Evolutionary conservation across 1,139 yeast species (phyloP).

Genomic region (Debaryomycetaceae sp.): DNA sequence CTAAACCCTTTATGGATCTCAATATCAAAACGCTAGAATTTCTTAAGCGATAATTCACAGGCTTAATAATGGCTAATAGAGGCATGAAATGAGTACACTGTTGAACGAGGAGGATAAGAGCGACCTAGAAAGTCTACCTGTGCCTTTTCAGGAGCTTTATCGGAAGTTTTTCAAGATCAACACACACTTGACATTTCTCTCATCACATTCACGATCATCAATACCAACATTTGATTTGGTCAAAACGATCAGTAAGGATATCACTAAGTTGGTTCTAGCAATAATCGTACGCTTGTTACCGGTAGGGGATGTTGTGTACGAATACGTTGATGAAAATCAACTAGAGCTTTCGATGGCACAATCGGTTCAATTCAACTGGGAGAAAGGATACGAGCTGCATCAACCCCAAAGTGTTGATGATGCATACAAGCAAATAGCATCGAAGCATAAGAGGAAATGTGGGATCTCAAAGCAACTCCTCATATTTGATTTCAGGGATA

Average conservation of each 20-base stretch:
- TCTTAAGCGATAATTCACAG: not conserved
- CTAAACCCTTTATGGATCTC: not conserved
- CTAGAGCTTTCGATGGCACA: conserved; percentile 34
- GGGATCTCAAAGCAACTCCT: conserved; percentile 46
- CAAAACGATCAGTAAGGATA: conserved; percentile 26
- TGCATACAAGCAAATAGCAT: conserved; percentile 20
- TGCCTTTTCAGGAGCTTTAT: conserved; percentile 14
- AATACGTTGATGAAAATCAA: conserved; percentile 73
- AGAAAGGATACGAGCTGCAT: conserved; percentile 44
- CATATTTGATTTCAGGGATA: conserved; percentile 77
- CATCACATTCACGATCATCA: conserved; percentile 40
- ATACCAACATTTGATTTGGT: conserved; percentile 38
- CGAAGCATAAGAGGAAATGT: conserved; percentile 14
- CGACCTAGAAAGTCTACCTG: conserved; percentile 3
- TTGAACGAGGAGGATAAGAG: not conserved
- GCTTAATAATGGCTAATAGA: not conserved
- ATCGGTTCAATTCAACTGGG: conserved; percentile 34
- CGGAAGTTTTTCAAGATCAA: conserved; percentile 31
- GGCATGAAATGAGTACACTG: not conserved
- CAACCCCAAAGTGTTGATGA: conserved; percentile 27
- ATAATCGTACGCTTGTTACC: conserved; percentile 63
- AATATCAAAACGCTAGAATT: not conserved
- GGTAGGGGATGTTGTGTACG: conserved; percentile 58
- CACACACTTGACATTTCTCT: conserved; percentile 41
- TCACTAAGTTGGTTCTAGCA: conserved; percentile 55